Percentiles rank a stretch among this genome's conserved stretches.
Conservation (phyloP, 2,329 filamentous ascomycete species). For the Neoscytalidium dimidiatum region DNA sequence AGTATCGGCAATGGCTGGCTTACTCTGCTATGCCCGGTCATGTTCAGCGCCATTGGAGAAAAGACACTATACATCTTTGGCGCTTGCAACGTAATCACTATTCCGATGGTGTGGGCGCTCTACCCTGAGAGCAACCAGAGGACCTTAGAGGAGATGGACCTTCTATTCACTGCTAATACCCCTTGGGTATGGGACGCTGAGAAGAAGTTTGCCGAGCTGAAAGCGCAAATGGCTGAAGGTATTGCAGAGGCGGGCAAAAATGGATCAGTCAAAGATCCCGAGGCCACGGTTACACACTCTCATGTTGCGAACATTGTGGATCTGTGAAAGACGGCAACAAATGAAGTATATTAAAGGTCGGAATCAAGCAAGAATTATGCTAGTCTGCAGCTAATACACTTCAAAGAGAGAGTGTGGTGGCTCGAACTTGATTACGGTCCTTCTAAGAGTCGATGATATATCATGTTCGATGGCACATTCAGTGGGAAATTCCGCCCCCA, state of each 20-base stretch:
- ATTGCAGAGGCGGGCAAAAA: not conserved
- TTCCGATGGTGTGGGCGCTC: slow-evolving; percentile 71
- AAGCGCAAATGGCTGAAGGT: slow-evolving; percentile 8
- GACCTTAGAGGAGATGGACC: slow-evolving; percentile 74
- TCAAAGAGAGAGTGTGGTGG: too few species aligned
- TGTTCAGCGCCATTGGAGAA: slow-evolving; percentile 63
- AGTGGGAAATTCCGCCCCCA: too few species aligned
- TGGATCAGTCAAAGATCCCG: not conserved
- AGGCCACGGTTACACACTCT: not conserved
- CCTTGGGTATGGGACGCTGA: slow-evolving; percentile 64
- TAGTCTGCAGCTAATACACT: too few species aligned
- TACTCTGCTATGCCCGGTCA: slow-evolving; percentile 41
- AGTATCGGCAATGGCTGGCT: slow-evolving; percentile 73
- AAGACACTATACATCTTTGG: slow-evolving; percentile 77
- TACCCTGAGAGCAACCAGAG: slow-evolving; percentile 75
- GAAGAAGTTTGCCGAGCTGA: slow-evolving; percentile 30
- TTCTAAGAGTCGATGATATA: too few species aligned
- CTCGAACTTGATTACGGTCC: too few species aligned
- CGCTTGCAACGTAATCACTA: slow-evolving; percentile 52
- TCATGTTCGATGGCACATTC: too few species aligned
- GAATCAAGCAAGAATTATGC: too few species aligned
- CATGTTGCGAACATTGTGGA: slow-evolving; percentile 6
- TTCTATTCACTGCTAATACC: slow-evolving; percentile 67
- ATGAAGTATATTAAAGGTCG: not conserved
- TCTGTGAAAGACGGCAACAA: not conserved